These are phyloP conservation scores for Eremomyces bilateralis DNA, from an alignment of 495 filamentous ascomycete species.

Conservation along the genomic window DNA sequence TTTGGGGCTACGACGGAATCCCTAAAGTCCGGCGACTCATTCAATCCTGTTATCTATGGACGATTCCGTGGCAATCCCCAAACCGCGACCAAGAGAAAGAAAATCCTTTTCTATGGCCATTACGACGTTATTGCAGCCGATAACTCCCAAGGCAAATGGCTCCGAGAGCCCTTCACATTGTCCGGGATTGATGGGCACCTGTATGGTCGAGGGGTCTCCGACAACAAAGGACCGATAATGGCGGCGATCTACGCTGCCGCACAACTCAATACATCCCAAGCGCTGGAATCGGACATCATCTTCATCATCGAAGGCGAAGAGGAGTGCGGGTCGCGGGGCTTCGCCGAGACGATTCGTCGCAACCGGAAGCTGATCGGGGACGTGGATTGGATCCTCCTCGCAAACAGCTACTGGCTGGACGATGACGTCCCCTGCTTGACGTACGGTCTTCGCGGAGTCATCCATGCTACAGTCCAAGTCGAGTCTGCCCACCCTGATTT, in stretches of 20 bases:
- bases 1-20: slow-evolving; percentile 77
- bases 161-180: slow-evolving; percentile 65
- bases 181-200: slow-evolving; percentile 76
- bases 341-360: slow-evolving; percentile 51
- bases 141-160: slow-evolving; percentile 53
- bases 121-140: slow-evolving; percentile 97
- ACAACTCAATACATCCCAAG: slow-evolving; percentile 57
- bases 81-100: slow-evolving; percentile 40
- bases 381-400: slow-evolving; percentile 80
- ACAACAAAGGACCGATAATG: slow-evolving; percentile 91
- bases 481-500: slow-evolving; percentile 73
- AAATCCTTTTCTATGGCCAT: slow-evolving; percentile 89
- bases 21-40: slow-evolving; percentile 45
- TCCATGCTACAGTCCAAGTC: slow-evolving; percentile 76
- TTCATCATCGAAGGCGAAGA: slow-evolving; percentile 96
- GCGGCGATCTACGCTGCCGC: slow-evolving; percentile 84
- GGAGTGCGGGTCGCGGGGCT: slow-evolving; percentile 80
- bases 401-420: slow-evolving; percentile 97
- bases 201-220: slow-evolving; percentile 88
- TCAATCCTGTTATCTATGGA: slow-evolving; percentile 79
- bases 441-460: slow-evolving; percentile 83
- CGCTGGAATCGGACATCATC: slow-evolving; percentile 62
- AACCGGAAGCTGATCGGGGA: slow-evolving; percentile 72
- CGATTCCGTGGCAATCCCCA: slow-evolving; percentile 52
- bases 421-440: slow-evolving; percentile 89